A percentile compares a stretch with the other conserved stretches of the same genome.
phyloP scores from a whole-genome alignment of 768 basidiomycete genomes.

The Leucocoprinus birnbaumii region DNA sequence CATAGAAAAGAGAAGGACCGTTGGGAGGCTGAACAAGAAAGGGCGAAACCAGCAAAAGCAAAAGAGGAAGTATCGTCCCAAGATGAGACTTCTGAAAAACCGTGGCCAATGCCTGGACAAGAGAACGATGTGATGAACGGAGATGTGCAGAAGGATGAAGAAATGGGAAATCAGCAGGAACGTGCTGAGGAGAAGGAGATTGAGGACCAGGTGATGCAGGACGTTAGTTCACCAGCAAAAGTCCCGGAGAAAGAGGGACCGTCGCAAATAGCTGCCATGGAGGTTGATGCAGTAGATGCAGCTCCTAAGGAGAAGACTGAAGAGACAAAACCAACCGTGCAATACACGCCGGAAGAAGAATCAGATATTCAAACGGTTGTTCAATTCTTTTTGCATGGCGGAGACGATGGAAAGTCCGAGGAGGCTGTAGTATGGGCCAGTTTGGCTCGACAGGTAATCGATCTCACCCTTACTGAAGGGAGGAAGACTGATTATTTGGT shows the following conservation, averaged over 20 bases:
- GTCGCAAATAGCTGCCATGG: conserved; percentile 3
- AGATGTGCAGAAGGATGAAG: background rate
- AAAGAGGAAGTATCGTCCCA: background rate
- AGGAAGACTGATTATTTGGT: background rate
- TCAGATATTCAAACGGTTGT: conserved; percentile 52
- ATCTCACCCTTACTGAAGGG: background rate
- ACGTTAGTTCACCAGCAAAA: background rate
- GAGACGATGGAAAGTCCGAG: conserved; percentile 39
- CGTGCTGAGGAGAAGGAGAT: background rate
- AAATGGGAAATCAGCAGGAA: background rate
- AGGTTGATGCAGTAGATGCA: background rate
- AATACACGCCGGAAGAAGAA: conserved; percentile 16
- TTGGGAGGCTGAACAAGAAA: conserved; percentile 15
- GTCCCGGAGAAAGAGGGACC: conserved; percentile 12
- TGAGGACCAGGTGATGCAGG: background rate
- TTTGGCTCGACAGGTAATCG: conserved; percentile 27
- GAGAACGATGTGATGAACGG: background rate
- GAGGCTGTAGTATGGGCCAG: conserved; percentile 47
- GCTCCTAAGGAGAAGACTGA: background rate
- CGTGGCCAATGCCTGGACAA: background rate
- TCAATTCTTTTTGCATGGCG: conserved; percentile 50
- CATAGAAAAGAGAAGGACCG: conserved; percentile 37
- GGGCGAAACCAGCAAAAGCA: background rate
- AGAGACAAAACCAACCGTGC: background rate
- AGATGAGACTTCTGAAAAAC: too few species aligned